Base-by-base conservation (phyloP, 345 rosid genomes). In the Citrus glauca region DNA sequence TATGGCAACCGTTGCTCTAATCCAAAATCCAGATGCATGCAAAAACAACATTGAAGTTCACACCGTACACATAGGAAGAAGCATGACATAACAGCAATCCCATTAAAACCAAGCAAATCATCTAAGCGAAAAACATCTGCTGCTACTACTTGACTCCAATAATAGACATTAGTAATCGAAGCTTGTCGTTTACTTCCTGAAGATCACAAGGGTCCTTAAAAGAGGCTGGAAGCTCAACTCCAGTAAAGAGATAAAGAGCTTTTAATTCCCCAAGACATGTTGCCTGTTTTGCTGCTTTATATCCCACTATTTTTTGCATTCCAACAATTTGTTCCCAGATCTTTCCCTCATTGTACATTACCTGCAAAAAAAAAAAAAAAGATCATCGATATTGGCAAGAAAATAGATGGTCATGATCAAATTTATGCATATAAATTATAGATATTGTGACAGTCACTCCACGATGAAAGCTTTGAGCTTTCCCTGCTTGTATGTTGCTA, bases 241-340 rank as follows among this genome's bases (percentile, higher is more conserved):
- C 97, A 0, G 87, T 87, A 80, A 93, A 91, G 62, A 89, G 32
- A 78, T 92, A 93, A 32, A 95, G 90, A 7, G 91, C 90, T 82
- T 84, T 90, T 53, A 93, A 55, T 78, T 95, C 99, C 78, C 89
- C 93, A 0, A 78, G 42, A 77, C 82, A 91, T 0, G 89, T 83
- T 6, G 79, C 81, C 38, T 79, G 80, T 3, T 72, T 80, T 10
- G 85, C 78, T 24, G 80, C 88, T 69, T 80, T 83, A 67, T 90
- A 92, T 48, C 99, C 99, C 4, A 91, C 86, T 64, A 90, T 89
- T 66, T 38, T 72, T 35, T 89, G 75, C 85, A 91, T 45, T 32
- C 90, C 88, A 37, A 85, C 79, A 1, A 95, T 86, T 79, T 89
- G 87, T 38, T 86, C 83, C 95, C 95, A 88, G 68, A 91, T 82